A percentile compares a stretch with the other conserved stretches of the same genome.
These are phyloP conservation scores for Calonectria fujianensis DNA, from an alignment of 2,329 filamentous ascomycete species.

Conservation along the genomic window DNA sequence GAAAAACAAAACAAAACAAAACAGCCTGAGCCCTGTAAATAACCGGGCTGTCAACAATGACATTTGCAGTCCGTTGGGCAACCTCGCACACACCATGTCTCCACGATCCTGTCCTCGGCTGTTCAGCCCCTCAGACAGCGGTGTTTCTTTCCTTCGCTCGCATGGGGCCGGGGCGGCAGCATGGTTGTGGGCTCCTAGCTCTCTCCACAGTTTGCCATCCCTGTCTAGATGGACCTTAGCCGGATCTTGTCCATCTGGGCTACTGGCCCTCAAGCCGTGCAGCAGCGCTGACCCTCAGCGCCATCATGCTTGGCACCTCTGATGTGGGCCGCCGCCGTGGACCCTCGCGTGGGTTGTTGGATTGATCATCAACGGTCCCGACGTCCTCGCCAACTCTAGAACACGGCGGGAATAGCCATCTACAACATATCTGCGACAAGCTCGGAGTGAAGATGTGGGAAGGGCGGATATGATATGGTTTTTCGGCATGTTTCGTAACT, in stretches of 20 bases:
- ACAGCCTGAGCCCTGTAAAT: not conserved
- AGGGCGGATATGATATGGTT: not conserved
- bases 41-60: not conserved
- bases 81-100: conserved; percentile 6
- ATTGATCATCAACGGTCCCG: conserved; percentile 38
- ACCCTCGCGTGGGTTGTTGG: conserved; percentile 29
- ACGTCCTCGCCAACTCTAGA: conserved; percentile 21
- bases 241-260: conserved; percentile 43
- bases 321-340: conserved; percentile 26
- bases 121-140: conserved; percentile 26
- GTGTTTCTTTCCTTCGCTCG: conserved; percentile 32
- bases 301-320: conserved; percentile 45
- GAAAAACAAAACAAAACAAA: not conserved
- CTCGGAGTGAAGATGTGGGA: not conserved
- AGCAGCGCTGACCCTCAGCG: conserved; percentile 39
- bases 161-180: conserved; percentile 36
- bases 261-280: conserved; percentile 41
- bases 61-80: not conserved
- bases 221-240: conserved; percentile 42
- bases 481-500: not conserved
- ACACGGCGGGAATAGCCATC: conserved; percentile 13
- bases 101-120: conserved; percentile 16
- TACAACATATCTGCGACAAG: conserved; percentile 18
- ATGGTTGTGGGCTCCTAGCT: conserved; percentile 32
- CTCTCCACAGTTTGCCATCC: conserved; percentile 46